Evolutionary conservation across 352 stramenopile genomes (phyloP).

Genomic region (Globisporangium barbulae): DNA sequence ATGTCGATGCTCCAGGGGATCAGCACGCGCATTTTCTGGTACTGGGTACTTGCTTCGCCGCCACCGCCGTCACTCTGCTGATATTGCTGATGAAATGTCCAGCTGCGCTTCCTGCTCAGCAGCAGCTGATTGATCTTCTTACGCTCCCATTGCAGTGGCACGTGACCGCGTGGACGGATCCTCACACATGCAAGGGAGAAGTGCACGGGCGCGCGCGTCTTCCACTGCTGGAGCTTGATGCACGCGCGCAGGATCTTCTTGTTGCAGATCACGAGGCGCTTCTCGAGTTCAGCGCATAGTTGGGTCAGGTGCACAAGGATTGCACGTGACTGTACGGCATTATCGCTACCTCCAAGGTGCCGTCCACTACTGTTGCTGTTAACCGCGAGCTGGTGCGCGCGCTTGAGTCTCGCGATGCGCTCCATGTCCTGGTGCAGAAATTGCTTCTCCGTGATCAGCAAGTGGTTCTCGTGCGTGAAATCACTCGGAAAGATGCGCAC

Average conservation of each 20-base stretch:
- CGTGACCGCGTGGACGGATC: constrained; percentile 46
- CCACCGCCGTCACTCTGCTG: neutral
- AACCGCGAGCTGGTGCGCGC: constrained; percentile 14
- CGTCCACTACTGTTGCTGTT: neutral
- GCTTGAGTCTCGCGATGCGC: constrained; percentile 26
- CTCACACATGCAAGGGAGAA: constrained; percentile 33
- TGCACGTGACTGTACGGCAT: constrained; percentile 24
- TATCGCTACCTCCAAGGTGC: neutral
- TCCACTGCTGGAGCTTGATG: constrained; percentile 38
- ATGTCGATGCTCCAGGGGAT: constrained; percentile 78
- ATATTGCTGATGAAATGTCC: neutral
- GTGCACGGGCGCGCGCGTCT: neutral
- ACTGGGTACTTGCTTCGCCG: constrained; percentile 9
- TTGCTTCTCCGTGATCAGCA: constrained; percentile 59
- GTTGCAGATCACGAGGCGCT: constrained; percentile 60
- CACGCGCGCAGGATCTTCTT: constrained; percentile 53
- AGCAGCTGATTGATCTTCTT: constrained; percentile 25
- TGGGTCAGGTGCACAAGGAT: constrained; percentile 51
- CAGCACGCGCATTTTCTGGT: constrained; percentile 58
- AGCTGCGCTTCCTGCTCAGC: neutral
- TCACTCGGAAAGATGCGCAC: constrained; percentile 61
- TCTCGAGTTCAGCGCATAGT: constrained; percentile 37
- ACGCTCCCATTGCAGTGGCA: constrained; percentile 35
- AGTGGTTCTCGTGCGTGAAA: constrained; percentile 33
- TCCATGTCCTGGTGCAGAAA: constrained; percentile 57